phyloP scores from a whole-genome alignment of 257 asterid species.

The Ocimum tenuiflorum region DNA sequence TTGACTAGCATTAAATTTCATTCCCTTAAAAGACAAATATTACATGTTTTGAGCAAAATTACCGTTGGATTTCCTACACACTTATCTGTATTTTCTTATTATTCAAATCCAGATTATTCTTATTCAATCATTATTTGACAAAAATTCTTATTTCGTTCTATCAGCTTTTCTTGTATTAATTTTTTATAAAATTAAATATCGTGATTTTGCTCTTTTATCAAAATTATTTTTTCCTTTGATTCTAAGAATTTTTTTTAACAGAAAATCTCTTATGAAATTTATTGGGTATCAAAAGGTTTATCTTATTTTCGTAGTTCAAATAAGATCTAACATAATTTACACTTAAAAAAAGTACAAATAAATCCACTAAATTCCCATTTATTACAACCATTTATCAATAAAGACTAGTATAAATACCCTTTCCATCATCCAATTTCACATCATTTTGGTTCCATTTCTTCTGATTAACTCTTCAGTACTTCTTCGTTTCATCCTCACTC shows the following conservation, averaged over 20 bases:
- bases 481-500: background rate
- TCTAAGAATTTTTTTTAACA: too few relatives aligned
- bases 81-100: background rate
- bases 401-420: conserved; percentile 12
- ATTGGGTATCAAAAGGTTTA: background rate
- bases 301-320: background rate
- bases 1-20: background rate
- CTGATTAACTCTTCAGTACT: background rate
- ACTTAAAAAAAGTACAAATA: background rate
- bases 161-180: too few relatives aligned
- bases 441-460: background rate
- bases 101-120: background rate
- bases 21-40: background rate
- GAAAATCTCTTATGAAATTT: background rate
- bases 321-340: background rate
- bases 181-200: too few relatives aligned
- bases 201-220: too few relatives aligned
- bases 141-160: too few relatives aligned
- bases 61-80: background rate
- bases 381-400: background rate
- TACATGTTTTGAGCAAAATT: background rate
- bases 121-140: background rate
- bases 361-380: background rate
- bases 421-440: too few relatives aligned
- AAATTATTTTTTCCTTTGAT: too few relatives aligned